These are phyloP conservation scores for Gymnopilus junonius DNA, from an alignment of 768 basidiomycete species.

Conservation along the genomic window DNA sequence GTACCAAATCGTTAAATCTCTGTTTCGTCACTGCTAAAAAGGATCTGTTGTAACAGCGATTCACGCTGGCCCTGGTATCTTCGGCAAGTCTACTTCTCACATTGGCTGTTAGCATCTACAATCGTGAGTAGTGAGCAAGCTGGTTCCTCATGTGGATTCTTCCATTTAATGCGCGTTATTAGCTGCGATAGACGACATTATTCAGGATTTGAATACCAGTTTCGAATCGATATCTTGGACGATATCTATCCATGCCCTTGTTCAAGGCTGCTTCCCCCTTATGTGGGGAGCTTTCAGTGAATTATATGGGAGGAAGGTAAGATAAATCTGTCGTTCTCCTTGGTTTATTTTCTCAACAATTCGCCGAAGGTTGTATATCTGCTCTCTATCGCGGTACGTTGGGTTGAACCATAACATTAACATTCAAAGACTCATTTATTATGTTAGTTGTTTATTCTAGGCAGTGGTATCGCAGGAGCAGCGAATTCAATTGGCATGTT, in stretches of 20 bases:
- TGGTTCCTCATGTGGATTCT: background rate
- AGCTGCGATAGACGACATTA: conserved; percentile 13
- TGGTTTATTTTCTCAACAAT: background rate
- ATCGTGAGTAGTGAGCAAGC: conserved; percentile 9
- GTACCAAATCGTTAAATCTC: background rate
- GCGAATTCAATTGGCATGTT: background rate
- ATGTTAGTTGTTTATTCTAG: background rate
- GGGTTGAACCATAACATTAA: too few relatives aligned
- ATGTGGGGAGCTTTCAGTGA: background rate
- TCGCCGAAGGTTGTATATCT: background rate
- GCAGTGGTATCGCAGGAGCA: background rate
- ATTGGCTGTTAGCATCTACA: conserved; percentile 12
- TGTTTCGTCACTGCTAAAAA: background rate
- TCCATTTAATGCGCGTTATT: background rate
- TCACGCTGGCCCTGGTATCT: conserved; percentile 13
- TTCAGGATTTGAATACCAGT: conserved; percentile 6
- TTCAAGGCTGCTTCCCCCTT: background rate
- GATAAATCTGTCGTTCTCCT: too few relatives aligned
- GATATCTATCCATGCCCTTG: conserved; percentile 9
- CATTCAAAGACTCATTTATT: too few relatives aligned
- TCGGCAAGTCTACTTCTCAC: conserved; percentile 12
- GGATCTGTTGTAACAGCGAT: background rate
- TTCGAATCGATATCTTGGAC: conserved; percentile 14
- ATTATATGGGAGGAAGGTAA: background rate
- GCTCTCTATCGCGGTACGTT: background rate